Evolutionary conservation across 73 alveolate genomes (phyloP).

Genomic region (Paramecium sexaurelia): DNA sequence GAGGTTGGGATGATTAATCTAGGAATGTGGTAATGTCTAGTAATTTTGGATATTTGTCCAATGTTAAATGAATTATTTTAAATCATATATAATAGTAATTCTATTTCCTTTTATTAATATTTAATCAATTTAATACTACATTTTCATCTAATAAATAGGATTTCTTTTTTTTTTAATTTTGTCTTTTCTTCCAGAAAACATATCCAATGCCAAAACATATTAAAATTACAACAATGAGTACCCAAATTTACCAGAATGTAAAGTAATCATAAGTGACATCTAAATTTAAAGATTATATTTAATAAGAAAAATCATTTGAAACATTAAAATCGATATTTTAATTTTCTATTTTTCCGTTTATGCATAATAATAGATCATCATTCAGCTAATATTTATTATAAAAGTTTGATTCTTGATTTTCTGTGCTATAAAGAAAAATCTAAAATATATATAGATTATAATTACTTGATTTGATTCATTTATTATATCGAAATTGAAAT

Average conservation of each 20-base stretch:
- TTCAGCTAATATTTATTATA: neutral
- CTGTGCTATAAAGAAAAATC: neutral
- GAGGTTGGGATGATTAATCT: constrained; percentile 48
- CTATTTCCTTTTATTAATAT: neutral
- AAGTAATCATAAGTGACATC: neutral
- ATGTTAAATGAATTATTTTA: neutral
- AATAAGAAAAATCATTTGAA: neutral
- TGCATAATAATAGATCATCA: neutral
- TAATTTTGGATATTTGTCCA: neutral
- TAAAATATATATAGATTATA: neutral
- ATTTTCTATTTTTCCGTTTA: neutral
- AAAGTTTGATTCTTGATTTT: neutral
- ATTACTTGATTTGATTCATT: neutral
- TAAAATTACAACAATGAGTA: neutral
- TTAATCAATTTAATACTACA: neutral
- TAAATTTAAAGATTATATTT: neutral
- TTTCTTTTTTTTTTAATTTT: neutral
- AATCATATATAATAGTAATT: neutral
- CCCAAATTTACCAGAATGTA: neutral
- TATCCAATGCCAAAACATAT: neutral
- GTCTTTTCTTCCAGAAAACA: neutral
- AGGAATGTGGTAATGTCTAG: constrained; percentile 30
- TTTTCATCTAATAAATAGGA: neutral
- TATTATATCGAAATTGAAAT: neutral
- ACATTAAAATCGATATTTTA: neutral